phyloP scores from a whole-genome alignment of 83 land plant genomes.

The Larix sibirica region DNA sequence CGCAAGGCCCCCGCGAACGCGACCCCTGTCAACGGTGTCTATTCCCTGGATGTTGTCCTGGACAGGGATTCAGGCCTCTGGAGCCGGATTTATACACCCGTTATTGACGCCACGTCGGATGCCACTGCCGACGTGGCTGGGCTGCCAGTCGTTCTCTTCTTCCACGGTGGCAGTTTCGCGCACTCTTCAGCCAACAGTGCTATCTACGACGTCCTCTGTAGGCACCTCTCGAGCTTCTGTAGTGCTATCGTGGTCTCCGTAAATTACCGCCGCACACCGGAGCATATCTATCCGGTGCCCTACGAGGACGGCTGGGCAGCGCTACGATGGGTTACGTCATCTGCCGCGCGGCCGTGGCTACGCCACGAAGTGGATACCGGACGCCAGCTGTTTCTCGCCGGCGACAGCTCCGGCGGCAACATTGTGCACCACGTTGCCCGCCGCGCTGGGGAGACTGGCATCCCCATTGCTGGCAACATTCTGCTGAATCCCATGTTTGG shows the following conservation, averaged over 20 bases:
- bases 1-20: constrained; percentile 70
- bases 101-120: constrained; percentile 17
- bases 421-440: constrained; percentile 79
- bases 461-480: constrained; percentile 57
- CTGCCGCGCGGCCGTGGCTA: constrained; percentile 39
- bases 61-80: constrained; percentile 63
- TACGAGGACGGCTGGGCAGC: constrained; percentile 85
- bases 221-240: constrained; percentile 59
- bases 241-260: constrained; percentile 80
- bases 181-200: constrained; percentile 70
- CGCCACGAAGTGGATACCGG: constrained; percentile 37
- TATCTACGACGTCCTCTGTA: constrained; percentile 75
- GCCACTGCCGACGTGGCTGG: constrained; percentile 16
- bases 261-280: constrained; percentile 81
- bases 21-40: constrained; percentile 72
- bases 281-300: constrained; percentile 65
- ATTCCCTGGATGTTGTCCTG: constrained; percentile 68
- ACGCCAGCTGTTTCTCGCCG: constrained; percentile 55
- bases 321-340: constrained; percentile 66
- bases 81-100: constrained; percentile 65
- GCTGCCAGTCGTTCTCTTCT: constrained; percentile 75
- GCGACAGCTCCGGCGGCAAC: constrained; percentile 91
- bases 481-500: constrained; percentile 86
- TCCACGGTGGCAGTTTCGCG: constrained; percentile 93
- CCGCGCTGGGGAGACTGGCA: constrained; percentile 44